Percentiles rank a stretch among this genome's conserved stretches.
Evolutionary conservation across 2,329 filamentous ascomycete genomes (phyloP).

Genomic region (Pseudopyricularia javanii): DNA sequence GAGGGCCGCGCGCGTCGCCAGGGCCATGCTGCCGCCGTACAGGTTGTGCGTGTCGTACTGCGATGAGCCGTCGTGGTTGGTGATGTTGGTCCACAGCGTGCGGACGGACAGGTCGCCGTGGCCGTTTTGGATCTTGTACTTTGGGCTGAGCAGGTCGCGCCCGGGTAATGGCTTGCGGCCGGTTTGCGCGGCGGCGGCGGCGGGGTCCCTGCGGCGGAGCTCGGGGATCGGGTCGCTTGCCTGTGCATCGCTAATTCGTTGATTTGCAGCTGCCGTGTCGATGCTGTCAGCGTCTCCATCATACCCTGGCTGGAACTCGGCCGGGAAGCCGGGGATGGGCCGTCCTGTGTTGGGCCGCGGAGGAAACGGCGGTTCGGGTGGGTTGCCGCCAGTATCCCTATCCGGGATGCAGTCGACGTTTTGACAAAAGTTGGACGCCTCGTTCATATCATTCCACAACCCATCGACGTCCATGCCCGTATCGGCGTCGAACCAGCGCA

Average conservation of each 20-base stretch:
- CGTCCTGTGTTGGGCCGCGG: conserved; percentile 36
- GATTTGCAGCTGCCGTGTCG: not conserved
- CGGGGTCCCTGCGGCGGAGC: not conserved
- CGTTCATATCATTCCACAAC: conserved; percentile 48
- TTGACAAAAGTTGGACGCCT: conserved; percentile 34
- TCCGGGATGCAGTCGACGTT: conserved; percentile 42
- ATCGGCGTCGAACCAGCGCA: conserved; percentile 28
- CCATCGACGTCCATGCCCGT: conserved; percentile 38
- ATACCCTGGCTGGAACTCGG: conserved; percentile 48
- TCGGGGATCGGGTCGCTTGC: conserved; percentile 1
- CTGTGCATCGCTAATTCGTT: not conserved
- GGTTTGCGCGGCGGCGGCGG: not conserved
- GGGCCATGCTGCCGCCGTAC: conserved; percentile 62
- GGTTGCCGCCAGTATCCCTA: conserved; percentile 31
- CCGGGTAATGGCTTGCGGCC: conserved; percentile 44
- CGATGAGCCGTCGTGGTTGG: conserved; percentile 56
- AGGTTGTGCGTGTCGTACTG: conserved; percentile 80
- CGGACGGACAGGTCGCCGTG: conserved; percentile 61
- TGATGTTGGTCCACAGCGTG: conserved; percentile 66
- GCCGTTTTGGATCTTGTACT: conserved; percentile 65
- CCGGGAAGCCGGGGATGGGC: conserved; percentile 56
- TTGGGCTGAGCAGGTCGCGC: conserved; percentile 60
- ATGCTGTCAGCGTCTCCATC: not conserved
- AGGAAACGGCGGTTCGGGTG: conserved; percentile 49
- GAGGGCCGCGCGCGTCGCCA: conserved; percentile 64